phyloP scores from a whole-genome alignment of 2,329 filamentous ascomycete species.

The Colletotrichum shisoi region DNA sequence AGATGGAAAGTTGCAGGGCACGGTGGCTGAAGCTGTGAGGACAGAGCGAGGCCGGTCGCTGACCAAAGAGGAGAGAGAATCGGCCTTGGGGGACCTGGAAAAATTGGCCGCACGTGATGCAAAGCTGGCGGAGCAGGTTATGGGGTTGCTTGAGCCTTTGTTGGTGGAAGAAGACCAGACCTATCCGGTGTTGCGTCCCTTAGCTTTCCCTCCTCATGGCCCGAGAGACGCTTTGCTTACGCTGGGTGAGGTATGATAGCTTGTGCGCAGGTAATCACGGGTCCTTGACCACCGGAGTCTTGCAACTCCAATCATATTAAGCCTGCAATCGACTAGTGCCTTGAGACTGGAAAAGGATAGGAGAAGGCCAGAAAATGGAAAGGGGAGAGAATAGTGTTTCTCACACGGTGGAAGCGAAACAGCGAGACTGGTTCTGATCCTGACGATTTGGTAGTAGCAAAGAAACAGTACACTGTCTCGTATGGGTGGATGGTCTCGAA shows the following conservation, averaged over 20 bases:
- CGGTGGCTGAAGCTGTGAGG: slow-evolving; percentile 42
- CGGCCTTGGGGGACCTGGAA: slow-evolving; percentile 43
- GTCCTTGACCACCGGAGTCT: background rate
- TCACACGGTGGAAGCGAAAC: background rate
- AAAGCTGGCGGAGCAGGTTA: slow-evolving; percentile 43
- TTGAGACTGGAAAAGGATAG: background rate
- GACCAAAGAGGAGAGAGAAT: slow-evolving; percentile 43
- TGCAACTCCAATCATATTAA: background rate
- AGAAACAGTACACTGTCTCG: no score
- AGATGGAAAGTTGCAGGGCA: slow-evolving; percentile 18
- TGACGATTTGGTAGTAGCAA: no score
- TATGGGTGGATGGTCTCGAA: no score
- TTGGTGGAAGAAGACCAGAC: slow-evolving; percentile 19
- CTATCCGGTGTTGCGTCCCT: slow-evolving; percentile 39
- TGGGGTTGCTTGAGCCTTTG: slow-evolving; percentile 43
- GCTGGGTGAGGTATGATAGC: slow-evolving; percentile 15
- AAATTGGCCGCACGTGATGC: slow-evolving; percentile 42
- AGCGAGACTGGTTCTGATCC: background rate
- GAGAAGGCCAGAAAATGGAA: no score
- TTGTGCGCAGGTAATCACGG: background rate
- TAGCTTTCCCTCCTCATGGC: slow-evolving; percentile 39
- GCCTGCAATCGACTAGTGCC: background rate
- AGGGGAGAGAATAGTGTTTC: no score
- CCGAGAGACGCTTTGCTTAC: slow-evolving; percentile 22
- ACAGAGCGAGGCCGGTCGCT: slow-evolving; percentile 45